Base-by-base conservation (phyloP, 495 filamentous ascomycete species). In the Penicillium robsamsonii region DNA sequence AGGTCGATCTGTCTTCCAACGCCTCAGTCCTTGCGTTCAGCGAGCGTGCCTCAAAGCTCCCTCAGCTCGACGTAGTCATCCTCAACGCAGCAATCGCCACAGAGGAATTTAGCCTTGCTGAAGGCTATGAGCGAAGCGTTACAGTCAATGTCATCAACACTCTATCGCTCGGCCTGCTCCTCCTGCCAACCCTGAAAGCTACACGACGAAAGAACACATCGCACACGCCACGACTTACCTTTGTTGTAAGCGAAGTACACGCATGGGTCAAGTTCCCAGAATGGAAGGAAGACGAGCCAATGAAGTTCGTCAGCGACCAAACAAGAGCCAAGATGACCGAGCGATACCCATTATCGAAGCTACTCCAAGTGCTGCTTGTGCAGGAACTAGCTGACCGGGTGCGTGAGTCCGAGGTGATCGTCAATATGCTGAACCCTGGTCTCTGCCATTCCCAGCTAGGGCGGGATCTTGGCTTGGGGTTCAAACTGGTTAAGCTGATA, bases 141-240 rank as follows among this genome's bases (percentile, higher is more conserved):
- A 80, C 79, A 0, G 78, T 84, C 27, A 87, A 87, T 50, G 74
- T 81, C 13, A 66, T 84, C 60, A 72, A 69, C 22, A 82, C 72
- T 0, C 64, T 81, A 11, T 62, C 82, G 4, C 66, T 82, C 35
- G 73, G 64, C 2, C 48, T 80, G 0, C 68, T 80, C 15, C 53
- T 81, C 17, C 67, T 82, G 22, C 77, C 77, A 1, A 62, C 70
- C 22, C 50, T 82, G 37, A 67, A 67, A 17, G 58, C 67, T 4
- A 75, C 78, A 15, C 66, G 25, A 29, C 35, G 40, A 41, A 61
- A 45, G 18, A 41, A 56, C 42, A 65, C 53, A 22, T 46, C 38
- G 18, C 54, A 7, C 46, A 58, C 47, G 7, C 71, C 77, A 0
- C 58, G 59, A 9, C 40, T 79, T 2, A 56, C 58, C 13, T 63